phyloP scores from a whole-genome alignment of 176 grass and related monocot species.

The Eragrostis nindensis region DNA sequence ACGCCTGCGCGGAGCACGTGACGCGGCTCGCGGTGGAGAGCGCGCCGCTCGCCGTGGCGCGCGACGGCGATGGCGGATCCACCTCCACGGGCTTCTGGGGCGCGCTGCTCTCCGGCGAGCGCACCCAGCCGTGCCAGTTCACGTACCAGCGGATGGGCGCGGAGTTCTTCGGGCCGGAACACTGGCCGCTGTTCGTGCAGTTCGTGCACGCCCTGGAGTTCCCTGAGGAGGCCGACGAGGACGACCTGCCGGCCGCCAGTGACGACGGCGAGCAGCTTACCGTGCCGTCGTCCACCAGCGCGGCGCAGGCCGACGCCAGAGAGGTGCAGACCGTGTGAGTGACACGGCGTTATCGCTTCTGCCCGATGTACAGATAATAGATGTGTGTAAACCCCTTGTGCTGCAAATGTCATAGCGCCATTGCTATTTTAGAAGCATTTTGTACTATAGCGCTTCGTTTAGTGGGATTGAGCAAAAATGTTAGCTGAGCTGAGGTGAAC shows the following conservation, averaged over 20 bases:
- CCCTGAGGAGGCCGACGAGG: slow-evolving; percentile 41
- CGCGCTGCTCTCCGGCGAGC: slow-evolving; percentile 43
- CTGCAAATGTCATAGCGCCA: not conserved
- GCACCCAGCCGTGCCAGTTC: slow-evolving; percentile 44
- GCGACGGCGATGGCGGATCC: slow-evolving; percentile 46
- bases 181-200: slow-evolving; percentile 79
- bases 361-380: not conserved
- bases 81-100: slow-evolving; percentile 33
- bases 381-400: not conserved
- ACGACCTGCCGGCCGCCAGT: slow-evolving; percentile 44
- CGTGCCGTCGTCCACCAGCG: not conserved
- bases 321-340: slow-evolving; percentile 55
- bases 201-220: slow-evolving; percentile 62
- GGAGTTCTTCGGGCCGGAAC: slow-evolving; percentile 80
- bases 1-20: slow-evolving; percentile 54
- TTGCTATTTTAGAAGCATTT: not conserved
- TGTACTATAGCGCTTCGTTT: not conserved
- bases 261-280: slow-evolving; percentile 12
- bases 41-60: slow-evolving; percentile 47
- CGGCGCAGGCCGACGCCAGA: not conserved
- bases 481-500: not conserved
- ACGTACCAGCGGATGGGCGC: slow-evolving; percentile 81
- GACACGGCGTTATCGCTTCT: not conserved
- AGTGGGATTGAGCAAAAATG: slow-evolving; percentile 3
- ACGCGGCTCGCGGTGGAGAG: slow-evolving; percentile 67